These are phyloP conservation scores for Coix lacrymajobi DNA, from an alignment of 176 grass and related monocot genomes.

Conservation along the genomic window DNA sequence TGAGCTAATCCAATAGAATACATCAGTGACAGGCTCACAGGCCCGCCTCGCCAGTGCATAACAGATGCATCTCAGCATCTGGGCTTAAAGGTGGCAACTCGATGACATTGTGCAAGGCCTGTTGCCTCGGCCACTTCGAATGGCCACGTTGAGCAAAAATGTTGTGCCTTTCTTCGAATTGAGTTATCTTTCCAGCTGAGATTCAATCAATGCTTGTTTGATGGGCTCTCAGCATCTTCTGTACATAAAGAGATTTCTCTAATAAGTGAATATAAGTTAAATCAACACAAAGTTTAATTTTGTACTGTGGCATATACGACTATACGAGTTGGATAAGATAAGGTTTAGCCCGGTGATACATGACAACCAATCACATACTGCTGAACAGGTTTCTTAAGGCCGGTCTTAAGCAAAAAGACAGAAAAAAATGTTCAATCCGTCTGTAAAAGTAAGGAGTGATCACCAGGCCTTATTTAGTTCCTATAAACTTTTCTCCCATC, in stretches of 20 bases:
- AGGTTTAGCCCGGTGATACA: too few relatives aligned
- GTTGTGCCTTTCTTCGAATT: constrained; percentile 3
- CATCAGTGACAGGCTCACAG: neutral
- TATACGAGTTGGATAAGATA: too few relatives aligned
- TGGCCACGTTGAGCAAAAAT: constrained; percentile 7
- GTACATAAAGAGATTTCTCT: constrained; percentile 33
- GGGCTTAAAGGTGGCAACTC: constrained; percentile 1
- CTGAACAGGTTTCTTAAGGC: too few relatives aligned
- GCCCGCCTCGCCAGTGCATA: neutral
- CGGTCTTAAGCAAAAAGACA: too few relatives aligned
- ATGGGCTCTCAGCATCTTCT: constrained; percentile 17
- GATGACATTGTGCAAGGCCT: neutral
- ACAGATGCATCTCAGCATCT: neutral
- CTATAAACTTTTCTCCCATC: too few relatives aligned
- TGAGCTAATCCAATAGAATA: constrained; percentile 44
- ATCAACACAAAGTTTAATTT: neutral
- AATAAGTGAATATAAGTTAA: constrained; percentile 21
- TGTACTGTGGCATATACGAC: neutral
- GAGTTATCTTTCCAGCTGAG: constrained; percentile 25
- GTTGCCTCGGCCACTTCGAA: neutral
- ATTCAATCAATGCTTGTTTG: constrained; percentile 24
- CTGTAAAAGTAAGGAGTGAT: too few relatives aligned
- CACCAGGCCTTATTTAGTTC: too few relatives aligned
- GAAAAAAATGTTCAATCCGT: too few relatives aligned
- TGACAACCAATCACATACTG: too few relatives aligned